Conservation (phyloP, 2,329 filamentous ascomycete species). For the Fonsecaea pugnacius region DNA sequence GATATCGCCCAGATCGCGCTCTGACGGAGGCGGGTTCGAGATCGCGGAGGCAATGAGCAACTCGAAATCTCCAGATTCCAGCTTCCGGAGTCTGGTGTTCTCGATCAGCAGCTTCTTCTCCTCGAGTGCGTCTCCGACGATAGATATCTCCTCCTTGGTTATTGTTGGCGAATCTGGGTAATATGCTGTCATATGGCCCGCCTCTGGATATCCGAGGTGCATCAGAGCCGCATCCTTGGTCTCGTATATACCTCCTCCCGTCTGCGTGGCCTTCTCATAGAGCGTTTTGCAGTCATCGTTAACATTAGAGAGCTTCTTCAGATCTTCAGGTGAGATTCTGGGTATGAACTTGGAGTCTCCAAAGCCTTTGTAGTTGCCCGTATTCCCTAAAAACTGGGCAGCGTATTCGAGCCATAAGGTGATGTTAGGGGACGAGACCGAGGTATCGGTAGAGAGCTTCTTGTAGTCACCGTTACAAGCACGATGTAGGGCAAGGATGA, state of each 20-base stretch:
- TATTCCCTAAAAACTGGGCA: slow-evolving; percentile 77
- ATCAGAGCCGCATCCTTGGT: slow-evolving; percentile 66
- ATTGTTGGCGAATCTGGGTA: slow-evolving; percentile 77
- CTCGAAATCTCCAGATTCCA: slow-evolving; percentile 66
- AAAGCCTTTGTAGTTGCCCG: slow-evolving; percentile 85
- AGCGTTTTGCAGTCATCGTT: slow-evolving; percentile 64
- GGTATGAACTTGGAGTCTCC: slow-evolving; percentile 85
- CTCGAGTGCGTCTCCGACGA: slow-evolving; percentile 73
- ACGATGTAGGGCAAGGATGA: slow-evolving; percentile 74
- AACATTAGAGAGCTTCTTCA: slow-evolving; percentile 67
- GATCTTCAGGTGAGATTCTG: slow-evolving; percentile 65
- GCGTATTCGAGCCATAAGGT: slow-evolving; percentile 75
- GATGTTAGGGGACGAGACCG: slow-evolving; percentile 67
- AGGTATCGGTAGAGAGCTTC: slow-evolving; percentile 65
- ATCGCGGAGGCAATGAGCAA: slow-evolving; percentile 74
- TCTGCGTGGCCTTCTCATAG: slow-evolving; percentile 66
- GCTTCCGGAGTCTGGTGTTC: slow-evolving; percentile 76
- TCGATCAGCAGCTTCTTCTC: slow-evolving; percentile 72
- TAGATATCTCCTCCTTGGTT: slow-evolving; percentile 73
- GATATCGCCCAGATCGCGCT: slow-evolving; percentile 71
- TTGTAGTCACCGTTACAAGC: slow-evolving; percentile 72
- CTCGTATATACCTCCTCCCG: slow-evolving; percentile 71
- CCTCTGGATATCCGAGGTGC: slow-evolving; percentile 75
- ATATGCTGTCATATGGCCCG: slow-evolving; percentile 79
- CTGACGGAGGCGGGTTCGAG: slow-evolving; percentile 62